Conservation (phyloP, 768 basidiomycete genomes). For the Daedaleopsis sinensis region DNA sequence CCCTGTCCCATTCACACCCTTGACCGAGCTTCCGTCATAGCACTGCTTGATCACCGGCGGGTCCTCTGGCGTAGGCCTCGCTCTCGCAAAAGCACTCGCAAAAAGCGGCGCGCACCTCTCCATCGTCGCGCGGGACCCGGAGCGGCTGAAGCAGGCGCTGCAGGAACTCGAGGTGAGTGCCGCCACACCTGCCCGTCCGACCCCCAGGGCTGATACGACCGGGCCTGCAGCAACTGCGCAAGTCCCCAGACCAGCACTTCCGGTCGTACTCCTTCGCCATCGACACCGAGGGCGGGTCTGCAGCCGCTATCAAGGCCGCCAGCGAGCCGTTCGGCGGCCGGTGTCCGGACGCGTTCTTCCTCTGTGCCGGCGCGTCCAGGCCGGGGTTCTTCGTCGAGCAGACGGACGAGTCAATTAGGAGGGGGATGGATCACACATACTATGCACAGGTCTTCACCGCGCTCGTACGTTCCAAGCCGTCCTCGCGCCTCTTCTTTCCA, state of each 20-base stretch:
- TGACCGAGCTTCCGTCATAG: not conserved
- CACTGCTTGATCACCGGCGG: slow-evolving; percentile 72
- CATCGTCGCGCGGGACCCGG: slow-evolving; percentile 78
- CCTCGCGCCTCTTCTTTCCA: not conserved
- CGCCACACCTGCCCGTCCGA: not conserved
- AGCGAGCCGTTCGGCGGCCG: slow-evolving; percentile 54
- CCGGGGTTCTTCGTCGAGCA: slow-evolving; percentile 81
- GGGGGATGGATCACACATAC: slow-evolving; percentile 61
- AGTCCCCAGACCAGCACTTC: slow-evolving; percentile 61
- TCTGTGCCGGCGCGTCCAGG: slow-evolving; percentile 73
- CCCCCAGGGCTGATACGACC: not conserved
- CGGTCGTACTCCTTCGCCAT: slow-evolving; percentile 70
- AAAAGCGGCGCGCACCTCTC: slow-evolving; percentile 79
- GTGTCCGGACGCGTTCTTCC: slow-evolving; percentile 76
- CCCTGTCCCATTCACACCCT: not conserved
- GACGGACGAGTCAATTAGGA: slow-evolving; percentile 55
- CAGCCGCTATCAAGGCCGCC: slow-evolving; percentile 64
- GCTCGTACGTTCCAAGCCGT: slow-evolving; percentile 42
- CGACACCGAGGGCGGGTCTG: slow-evolving; percentile 51
- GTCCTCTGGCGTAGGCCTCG: slow-evolving; percentile 77
- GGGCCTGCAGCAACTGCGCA: slow-evolving; percentile 36
- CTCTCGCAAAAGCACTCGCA: slow-evolving; percentile 67
- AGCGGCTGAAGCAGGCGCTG: slow-evolving; percentile 62
- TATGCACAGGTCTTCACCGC: slow-evolving; percentile 57
- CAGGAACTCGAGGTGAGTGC: slow-evolving; percentile 62